Percentiles rank a stretch among this genome's conserved stretches.
Evolutionary conservation across 768 basidiomycete genomes (phyloP).

Genomic region (Trametes villosa): DNA sequence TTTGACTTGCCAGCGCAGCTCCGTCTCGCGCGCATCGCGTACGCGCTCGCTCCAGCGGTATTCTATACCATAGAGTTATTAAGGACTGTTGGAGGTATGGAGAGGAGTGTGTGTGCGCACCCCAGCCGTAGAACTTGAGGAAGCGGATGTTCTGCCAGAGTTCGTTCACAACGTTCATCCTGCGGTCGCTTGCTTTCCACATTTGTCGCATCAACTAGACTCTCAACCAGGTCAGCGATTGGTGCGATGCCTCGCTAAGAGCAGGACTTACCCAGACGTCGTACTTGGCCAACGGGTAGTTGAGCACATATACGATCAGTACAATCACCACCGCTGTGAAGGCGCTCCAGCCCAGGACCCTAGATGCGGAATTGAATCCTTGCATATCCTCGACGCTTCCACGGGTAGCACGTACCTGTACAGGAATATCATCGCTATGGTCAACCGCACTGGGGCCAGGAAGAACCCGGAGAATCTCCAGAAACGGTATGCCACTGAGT

Average conservation of each 20-base stretch:
- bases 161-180: slow-evolving; percentile 78
- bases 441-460: slow-evolving; percentile 62
- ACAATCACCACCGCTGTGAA: slow-evolving; percentile 72
- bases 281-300: slow-evolving; percentile 69
- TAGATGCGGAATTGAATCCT: slow-evolving; percentile 32
- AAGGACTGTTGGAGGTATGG: too few species aligned
- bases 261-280: slow-evolving; percentile 59
- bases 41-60: slow-evolving; percentile 32
- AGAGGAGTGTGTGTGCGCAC: too few species aligned
- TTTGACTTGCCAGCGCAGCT: slow-evolving; percentile 70
- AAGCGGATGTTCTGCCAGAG: slow-evolving; percentile 75
- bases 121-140: slow-evolving; percentile 79
- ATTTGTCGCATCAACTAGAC: slow-evolving; percentile 56
- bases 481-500: slow-evolving; percentile 70
- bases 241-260: not conserved
- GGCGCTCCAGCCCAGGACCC: slow-evolving; percentile 79
- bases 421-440: slow-evolving; percentile 70
- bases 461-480: slow-evolving; percentile 75
- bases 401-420: slow-evolving; percentile 53
- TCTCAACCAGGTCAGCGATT: not conserved
- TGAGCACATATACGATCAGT: slow-evolving; percentile 61
- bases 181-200: slow-evolving; percentile 66
- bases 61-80: too few species aligned
- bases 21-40: slow-evolving; percentile 55
- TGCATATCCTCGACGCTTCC: not conserved